phyloP scores from a whole-genome alignment of 768 basidiomycete genomes.

The Mycena rebaudengoi region DNA sequence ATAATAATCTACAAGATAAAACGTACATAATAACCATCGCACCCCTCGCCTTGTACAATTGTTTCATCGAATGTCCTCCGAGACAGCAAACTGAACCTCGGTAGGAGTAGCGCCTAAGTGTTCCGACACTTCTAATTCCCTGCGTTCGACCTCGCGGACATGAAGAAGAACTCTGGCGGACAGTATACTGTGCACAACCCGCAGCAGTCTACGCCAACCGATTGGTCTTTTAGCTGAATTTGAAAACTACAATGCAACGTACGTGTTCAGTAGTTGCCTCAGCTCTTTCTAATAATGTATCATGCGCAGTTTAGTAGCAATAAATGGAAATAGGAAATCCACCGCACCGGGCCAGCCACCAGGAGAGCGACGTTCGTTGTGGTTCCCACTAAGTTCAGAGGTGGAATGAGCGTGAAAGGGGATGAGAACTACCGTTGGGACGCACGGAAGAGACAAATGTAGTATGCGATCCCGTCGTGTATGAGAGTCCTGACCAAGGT shows the following conservation, averaged over 20 bases:
- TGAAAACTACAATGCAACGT: neutral
- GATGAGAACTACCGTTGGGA: neutral
- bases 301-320: neutral
- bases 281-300: neutral
- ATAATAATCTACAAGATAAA: too few species aligned
- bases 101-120: too few species aligned
- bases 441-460: conserved; percentile 1
- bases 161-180: conserved; percentile 7
- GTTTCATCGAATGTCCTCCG: too few species aligned
- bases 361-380: conserved; percentile 9
- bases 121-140: too few species aligned
- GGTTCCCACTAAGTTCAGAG: neutral
- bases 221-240: neutral
- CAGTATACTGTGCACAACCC: conserved; percentile 10
- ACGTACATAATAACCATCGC: too few species aligned
- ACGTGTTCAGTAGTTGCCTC: conserved; percentile 9
- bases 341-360: conserved; percentile 7
- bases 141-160: conserved; percentile 14
- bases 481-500: conserved; percentile 13
- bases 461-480: conserved; percentile 22
- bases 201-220: neutral
- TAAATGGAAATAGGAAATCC: neutral
- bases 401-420: neutral
- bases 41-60: too few species aligned
- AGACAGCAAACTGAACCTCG: too few species aligned